Conservation (phyloP, 148 eudicot genomes). For the Fagopyrum homotropicum region DNA sequence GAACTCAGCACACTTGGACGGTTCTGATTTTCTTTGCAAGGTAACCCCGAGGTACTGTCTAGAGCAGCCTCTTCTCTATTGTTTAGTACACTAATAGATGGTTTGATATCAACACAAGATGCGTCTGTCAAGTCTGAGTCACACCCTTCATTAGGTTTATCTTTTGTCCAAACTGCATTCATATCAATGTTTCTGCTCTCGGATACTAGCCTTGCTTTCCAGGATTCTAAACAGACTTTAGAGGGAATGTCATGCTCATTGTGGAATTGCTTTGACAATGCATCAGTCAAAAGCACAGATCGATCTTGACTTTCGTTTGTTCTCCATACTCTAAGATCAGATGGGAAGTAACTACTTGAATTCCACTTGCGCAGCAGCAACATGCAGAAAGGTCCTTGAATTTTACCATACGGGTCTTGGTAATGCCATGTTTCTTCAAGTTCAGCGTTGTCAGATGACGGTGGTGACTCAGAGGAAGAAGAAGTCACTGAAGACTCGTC, state of each 20-base stretch:
- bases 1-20: constrained; percentile 2
- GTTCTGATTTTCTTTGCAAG: constrained; percentile 34
- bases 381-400: constrained; percentile 90
- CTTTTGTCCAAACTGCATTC: constrained; percentile 19
- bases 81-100: constrained; percentile 21
- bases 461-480: constrained; percentile 27
- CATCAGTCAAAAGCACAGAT: constrained; percentile 63
- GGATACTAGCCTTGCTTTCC: constrained; percentile 26
- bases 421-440: constrained; percentile 74
- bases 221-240: constrained; percentile 18
- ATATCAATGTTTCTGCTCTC: constrained; percentile 24
- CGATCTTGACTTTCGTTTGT: constrained; percentile 39
- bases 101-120: constrained; percentile 23
- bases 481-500: constrained; percentile 34
- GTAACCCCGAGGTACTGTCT: constrained; percentile 22
- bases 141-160: constrained; percentile 28
- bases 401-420: constrained; percentile 64
- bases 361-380: constrained; percentile 77
- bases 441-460: constrained; percentile 31
- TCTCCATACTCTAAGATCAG: constrained; percentile 78
- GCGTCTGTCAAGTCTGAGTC: constrained; percentile 22
- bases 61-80: constrained; percentile 24
- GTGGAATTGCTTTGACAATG: constrained; percentile 28
- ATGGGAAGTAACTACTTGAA: constrained; percentile 61
- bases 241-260: not conserved